Percentiles rank a stretch among this genome's conserved stretches.
Evolutionary conservation across 768 basidiomycete species (phyloP).

Genomic region (Amanita pseudoporphyria): DNA sequence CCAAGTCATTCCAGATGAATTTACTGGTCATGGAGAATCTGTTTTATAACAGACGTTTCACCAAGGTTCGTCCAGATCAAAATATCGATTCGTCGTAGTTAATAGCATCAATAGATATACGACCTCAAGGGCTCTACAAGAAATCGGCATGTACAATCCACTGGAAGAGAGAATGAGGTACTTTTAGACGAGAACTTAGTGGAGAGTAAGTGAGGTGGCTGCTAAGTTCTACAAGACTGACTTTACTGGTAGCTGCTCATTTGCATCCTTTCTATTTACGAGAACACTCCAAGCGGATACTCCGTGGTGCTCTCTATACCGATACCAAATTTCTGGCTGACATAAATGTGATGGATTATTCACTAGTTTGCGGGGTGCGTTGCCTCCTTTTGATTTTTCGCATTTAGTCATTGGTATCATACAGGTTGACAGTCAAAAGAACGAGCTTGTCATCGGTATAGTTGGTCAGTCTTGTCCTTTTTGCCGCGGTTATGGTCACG

Average conservation of each 20-base stretch:
- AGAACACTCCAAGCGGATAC: constrained; percentile 92
- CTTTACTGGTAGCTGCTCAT: constrained; percentile 52
- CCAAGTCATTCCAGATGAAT: constrained; percentile 87
- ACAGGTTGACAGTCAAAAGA: constrained; percentile 74
- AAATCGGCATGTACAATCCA: constrained; percentile 87
- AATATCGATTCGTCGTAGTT: background rate
- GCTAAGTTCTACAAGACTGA: background rate
- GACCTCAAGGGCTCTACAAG: constrained; percentile 95
- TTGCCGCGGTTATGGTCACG: background rate
- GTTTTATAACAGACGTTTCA: constrained; percentile 87
- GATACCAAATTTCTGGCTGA: constrained; percentile 94
- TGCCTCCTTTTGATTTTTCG: background rate
- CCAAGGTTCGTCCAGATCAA: constrained; percentile 43
- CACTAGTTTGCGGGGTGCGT: constrained; percentile 73
- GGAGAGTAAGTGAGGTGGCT: constrained; percentile 45
- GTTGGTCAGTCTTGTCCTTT: constrained; percentile 56
- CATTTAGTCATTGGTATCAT: background rate
- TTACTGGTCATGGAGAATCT: constrained; percentile 97
- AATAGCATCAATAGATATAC: constrained; percentile 55
- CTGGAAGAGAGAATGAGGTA: constrained; percentile 87
- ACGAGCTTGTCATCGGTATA: constrained; percentile 93
- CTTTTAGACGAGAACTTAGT: constrained; percentile 95
- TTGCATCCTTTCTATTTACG: constrained; percentile 86
- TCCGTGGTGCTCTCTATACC: constrained; percentile 85
- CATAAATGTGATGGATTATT: constrained; percentile 97